These are phyloP conservation scores for Cymbopogon citratus DNA, from an alignment of 176 grass and related monocot genomes.

Conservation along the genomic window DNA sequence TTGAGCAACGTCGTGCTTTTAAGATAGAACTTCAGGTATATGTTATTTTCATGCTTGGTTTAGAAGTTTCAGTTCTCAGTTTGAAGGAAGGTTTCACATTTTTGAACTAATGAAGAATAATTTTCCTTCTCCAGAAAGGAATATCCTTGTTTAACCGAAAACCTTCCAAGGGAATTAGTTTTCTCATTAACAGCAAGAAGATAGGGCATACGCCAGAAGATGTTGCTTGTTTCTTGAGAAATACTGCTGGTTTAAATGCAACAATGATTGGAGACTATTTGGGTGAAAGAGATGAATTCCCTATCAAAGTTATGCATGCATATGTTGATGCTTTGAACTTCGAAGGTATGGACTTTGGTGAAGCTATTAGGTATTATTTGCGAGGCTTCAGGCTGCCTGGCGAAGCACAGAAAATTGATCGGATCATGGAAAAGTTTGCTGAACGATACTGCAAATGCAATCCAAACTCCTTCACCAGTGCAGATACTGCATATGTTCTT, in stretches of 20 bases:
- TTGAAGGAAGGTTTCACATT: neutral
- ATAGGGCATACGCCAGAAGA: conserved; percentile 76
- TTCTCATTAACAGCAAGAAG: conserved; percentile 81
- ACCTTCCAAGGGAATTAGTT: conserved; percentile 91
- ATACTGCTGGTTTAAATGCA: conserved; percentile 73
- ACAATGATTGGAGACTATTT: conserved; percentile 96
- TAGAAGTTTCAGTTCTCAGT: neutral
- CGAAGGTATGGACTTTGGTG: conserved; percentile 85
- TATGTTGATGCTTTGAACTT: conserved; percentile 95
- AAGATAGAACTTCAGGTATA: conserved; percentile 93
- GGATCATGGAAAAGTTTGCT: conserved; percentile 99
- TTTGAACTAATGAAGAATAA: conserved; percentile 11
- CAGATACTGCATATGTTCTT: conserved; percentile 99
- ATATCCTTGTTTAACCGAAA: conserved; percentile 94
- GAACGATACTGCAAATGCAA: conserved; percentile 96
- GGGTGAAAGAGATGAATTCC: conserved; percentile 92
- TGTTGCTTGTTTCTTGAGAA: conserved; percentile 83
- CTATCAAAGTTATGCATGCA: conserved; percentile 99
- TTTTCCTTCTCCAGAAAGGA: conserved; percentile 78
- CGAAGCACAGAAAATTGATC: conserved; percentile 99
- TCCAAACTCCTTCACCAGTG: conserved; percentile 89
- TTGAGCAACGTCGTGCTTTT: conserved; percentile 82
- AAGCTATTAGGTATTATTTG: conserved; percentile 91
- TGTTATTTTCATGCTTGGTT: conserved; percentile 29
- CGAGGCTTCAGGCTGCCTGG: conserved; percentile 91